These are phyloP conservation scores for Dryas alaskensis DNA, from an alignment of 306 rosid genomes.

Conservation along the genomic window DNA sequence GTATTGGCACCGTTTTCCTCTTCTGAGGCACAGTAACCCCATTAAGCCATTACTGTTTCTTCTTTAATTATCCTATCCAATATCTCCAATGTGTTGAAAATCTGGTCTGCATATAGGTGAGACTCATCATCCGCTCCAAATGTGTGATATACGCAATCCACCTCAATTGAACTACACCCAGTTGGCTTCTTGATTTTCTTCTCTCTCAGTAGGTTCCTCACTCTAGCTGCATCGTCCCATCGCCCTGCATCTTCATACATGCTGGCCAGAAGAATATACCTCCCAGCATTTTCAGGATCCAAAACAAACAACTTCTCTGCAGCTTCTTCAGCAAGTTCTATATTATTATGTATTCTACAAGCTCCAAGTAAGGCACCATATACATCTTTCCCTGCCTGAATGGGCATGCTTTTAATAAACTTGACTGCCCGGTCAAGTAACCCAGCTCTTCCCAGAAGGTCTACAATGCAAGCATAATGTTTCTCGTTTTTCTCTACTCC, in stretches of 20 bases:
- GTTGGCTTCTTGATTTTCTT: slow-evolving; percentile 63
- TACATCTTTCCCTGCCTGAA: slow-evolving; percentile 63
- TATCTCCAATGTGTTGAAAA: slow-evolving; percentile 50
- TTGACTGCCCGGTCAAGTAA: slow-evolving; percentile 52
- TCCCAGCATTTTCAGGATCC: slow-evolving; percentile 60
- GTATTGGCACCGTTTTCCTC: background rate
- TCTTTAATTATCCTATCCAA: slow-evolving; percentile 42
- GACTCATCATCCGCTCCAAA: slow-evolving; percentile 67
- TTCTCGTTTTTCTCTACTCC: slow-evolving; percentile 52
- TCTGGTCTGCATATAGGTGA: slow-evolving; percentile 41
- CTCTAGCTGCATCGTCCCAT: slow-evolving; percentile 71
- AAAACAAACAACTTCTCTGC: slow-evolving; percentile 61
- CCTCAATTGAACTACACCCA: slow-evolving; percentile 70
- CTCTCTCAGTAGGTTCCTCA: slow-evolving; percentile 60
- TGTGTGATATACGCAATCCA: slow-evolving; percentile 44
- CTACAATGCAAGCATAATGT: slow-evolving; percentile 82
- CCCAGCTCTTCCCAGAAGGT: slow-evolving; percentile 79
- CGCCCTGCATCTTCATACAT: slow-evolving; percentile 70
- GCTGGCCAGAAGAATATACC: slow-evolving; percentile 61
- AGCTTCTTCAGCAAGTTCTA: slow-evolving; percentile 60
- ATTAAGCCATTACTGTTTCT: slow-evolving; percentile 12
- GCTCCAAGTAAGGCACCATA: slow-evolving; percentile 83
- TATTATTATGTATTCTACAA: slow-evolving; percentile 61
- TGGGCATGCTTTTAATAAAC: slow-evolving; percentile 59
- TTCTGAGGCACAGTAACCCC: background rate